Evolutionary conservation across 768 basidiomycete genomes (phyloP).

Genomic region (Boletus barrowsii): DNA sequence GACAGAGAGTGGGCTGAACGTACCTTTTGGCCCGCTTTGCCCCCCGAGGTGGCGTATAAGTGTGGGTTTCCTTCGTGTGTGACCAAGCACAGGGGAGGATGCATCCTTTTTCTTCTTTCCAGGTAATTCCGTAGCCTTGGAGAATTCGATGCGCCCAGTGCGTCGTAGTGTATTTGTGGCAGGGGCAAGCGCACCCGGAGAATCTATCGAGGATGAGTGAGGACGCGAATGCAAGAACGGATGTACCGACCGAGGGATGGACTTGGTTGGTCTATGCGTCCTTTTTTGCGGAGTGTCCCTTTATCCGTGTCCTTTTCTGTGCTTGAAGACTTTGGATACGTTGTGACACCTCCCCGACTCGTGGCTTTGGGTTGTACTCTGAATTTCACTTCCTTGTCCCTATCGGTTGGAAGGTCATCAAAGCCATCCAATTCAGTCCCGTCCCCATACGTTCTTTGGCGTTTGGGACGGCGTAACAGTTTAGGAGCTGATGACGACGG

Average conservation of each 20-base stretch:
- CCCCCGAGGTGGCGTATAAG: conserved; percentile 83
- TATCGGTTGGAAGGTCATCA: conserved; percentile 84
- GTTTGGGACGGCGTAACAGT: conserved; percentile 74
- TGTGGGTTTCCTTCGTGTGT: conserved; percentile 73
- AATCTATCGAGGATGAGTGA: conserved; percentile 15
- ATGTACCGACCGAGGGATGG: conserved; percentile 38
- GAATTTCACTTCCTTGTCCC: conserved; percentile 75
- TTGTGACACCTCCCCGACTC: conserved; percentile 54
- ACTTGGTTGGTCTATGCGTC: conserved; percentile 44
- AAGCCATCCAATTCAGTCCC: conserved; percentile 88
- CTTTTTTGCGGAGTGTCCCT: conserved; percentile 57
- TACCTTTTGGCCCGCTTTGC: conserved; percentile 68
- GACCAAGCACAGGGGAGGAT: conserved; percentile 42
- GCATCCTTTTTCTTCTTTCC: conserved; percentile 56
- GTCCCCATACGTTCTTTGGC: conserved; percentile 72
- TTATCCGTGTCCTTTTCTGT: conserved; percentile 44
- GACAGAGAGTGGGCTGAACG: conserved; percentile 16
- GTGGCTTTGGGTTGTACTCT: conserved; percentile 71
- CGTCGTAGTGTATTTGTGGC: conserved; percentile 56
- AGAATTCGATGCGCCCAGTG: conserved; percentile 54
- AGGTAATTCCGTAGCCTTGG: conserved; percentile 38
- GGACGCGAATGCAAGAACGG: background rate
- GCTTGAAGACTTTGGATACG: conserved; percentile 40
- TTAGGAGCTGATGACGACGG: conserved; percentile 54
- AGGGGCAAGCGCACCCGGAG: conserved; percentile 34